A percentile compares a stretch with the other conserved stretches of the same genome.
These are phyloP conservation scores for Kernera saxatilis DNA, from an alignment of 345 rosid genomes.

Conservation along the genomic window DNA sequence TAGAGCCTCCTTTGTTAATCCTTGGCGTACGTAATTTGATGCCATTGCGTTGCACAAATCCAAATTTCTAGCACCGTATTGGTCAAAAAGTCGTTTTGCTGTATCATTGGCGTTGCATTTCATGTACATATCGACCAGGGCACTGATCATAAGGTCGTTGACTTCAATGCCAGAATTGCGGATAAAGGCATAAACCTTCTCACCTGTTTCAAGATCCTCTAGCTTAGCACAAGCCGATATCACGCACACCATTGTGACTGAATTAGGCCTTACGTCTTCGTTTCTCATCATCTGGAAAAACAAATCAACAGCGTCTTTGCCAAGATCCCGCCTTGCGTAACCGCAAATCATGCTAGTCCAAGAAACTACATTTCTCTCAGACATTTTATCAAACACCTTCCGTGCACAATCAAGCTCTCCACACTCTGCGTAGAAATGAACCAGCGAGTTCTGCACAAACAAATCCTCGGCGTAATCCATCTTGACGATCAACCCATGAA, in stretches of 20 bases:
- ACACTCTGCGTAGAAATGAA: conserved; percentile 54
- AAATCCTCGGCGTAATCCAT: conserved; percentile 41
- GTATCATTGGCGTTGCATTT: conserved; percentile 48
- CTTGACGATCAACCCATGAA: conserved; percentile 47
- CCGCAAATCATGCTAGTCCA: conserved; percentile 78
- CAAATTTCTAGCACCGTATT: conserved; percentile 39
- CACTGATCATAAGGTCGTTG: conserved; percentile 46
- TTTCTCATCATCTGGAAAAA: conserved; percentile 48
- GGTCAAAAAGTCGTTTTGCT: conserved; percentile 45
- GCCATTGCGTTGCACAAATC: conserved; percentile 52
- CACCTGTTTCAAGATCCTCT: conserved; percentile 44
- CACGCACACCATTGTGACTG: conserved; percentile 55
- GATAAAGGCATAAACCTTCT: conserved; percentile 44
- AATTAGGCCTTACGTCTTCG: conserved; percentile 40
- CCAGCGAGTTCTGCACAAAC: conserved; percentile 52
- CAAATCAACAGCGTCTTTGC: conserved; percentile 49
- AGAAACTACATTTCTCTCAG: conserved; percentile 52
- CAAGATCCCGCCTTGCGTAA: conserved; percentile 38
- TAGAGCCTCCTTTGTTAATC: conserved; percentile 46
- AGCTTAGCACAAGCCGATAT: conserved; percentile 60
- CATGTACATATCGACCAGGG: conserved; percentile 70
- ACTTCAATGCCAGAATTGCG: conserved; percentile 33
- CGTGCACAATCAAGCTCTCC: conserved; percentile 41
- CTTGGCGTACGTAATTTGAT: conserved; percentile 51
- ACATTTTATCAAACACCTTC: conserved; percentile 58